Base-by-base conservation (phyloP, 768 basidiomycete species). In the Lyophyllum semitale region DNA sequence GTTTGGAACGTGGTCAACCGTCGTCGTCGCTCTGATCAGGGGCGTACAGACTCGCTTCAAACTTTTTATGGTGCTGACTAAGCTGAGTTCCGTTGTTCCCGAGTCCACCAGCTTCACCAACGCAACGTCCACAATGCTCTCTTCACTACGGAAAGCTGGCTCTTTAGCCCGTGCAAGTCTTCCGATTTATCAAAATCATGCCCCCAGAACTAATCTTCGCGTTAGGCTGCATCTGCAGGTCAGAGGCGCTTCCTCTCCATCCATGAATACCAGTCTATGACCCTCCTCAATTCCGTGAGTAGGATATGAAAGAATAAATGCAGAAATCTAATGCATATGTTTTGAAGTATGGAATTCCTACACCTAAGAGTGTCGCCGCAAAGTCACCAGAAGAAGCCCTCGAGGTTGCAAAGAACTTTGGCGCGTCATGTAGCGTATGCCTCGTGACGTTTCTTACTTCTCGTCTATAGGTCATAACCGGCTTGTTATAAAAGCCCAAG, bases 401-500 rank as follows among this genome's bases (percentile, higher is more conserved):
- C 73, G 77, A 87, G 56, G 93, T 93, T 48, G 96, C 95, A 54
- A 84, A 91, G 76, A 83, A 85, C 65, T 95, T 98, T 67, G 91
- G 95, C 91, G 43, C 80, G 68, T 54, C 44, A 51, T 53, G n/a
- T n/a, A 45, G 41, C 29, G 23, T 41, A 48, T 51, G 58, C 52
- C 51, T 47, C 47, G 29, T 43, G 23, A 32, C 51, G 45, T 30
- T 23, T 55, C 53, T 51, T 49, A 46, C 54, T 38, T 46, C 42
- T 2, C 35, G 33, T 40, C 15, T 48, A 23, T 66, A 96, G 93
- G 85, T 58, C 77, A 78, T 29, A 79, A 88, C 52, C 83, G 84
- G 59, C 87, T 96, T 49, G 96, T 99, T 30, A 95, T 99, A 74
- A 98, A 98, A 76, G 97, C 97, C 35, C 97, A 99, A 72, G 97